Conservation (phyloP, 202 grass and related monocot genomes). For the Panicum hallii region DNA sequence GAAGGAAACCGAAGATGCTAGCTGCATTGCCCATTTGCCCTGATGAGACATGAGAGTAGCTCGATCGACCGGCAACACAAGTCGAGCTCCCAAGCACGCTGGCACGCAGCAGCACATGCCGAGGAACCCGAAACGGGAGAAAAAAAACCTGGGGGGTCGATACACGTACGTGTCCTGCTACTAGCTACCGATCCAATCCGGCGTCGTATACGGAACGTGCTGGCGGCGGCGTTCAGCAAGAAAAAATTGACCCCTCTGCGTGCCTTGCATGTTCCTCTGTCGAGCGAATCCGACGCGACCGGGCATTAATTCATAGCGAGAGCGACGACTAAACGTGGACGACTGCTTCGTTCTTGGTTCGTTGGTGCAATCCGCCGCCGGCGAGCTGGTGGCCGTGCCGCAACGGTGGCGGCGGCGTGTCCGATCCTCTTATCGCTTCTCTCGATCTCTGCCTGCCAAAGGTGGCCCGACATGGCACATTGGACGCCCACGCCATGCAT, state of each 20-base stretch:
- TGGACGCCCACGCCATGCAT: too few species aligned
- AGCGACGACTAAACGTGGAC: constrained; percentile 28
- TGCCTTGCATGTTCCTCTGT: constrained; percentile 25
- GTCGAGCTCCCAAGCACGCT: background rate
- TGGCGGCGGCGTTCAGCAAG: background rate
- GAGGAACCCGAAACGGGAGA: background rate
- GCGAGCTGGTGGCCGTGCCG: too few species aligned
- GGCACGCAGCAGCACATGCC: background rate
- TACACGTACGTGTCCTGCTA: background rate
- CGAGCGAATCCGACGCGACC: constrained; percentile 21
- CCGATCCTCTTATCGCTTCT: too few species aligned
- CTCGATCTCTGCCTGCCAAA: too few species aligned
- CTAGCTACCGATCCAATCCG: background rate
- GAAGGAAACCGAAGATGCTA: background rate
- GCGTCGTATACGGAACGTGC: background rate
- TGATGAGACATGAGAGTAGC: too few species aligned
- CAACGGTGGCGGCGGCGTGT: too few species aligned
- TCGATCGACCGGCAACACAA: background rate
- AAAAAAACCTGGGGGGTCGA: background rate
- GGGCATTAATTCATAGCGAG: background rate
- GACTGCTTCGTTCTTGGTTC: background rate
- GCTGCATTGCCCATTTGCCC: background rate
- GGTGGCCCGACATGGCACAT: too few species aligned
- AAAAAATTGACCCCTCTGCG: constrained; percentile 10
- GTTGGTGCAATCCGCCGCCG: too few species aligned